A percentile compares a stretch with the other conserved stretches of the same genome.
Evolutionary conservation across 306 rosid species (phyloP).

Genomic region (Urtica urens): DNA sequence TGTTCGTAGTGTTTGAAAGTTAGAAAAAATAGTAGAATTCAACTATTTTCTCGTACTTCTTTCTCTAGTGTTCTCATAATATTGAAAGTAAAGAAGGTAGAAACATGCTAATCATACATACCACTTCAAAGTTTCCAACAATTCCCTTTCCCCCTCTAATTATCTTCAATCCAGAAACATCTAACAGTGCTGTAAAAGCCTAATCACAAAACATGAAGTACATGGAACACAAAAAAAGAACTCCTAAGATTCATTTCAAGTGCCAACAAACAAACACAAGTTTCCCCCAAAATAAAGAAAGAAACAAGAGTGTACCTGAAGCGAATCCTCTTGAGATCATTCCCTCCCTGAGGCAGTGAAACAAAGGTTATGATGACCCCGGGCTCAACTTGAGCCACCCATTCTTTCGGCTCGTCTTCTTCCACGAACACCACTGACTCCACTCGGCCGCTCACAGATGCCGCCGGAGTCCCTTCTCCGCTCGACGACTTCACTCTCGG

Average conservation of each 20-base stretch:
- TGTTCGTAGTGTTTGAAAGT: too few relatives aligned
- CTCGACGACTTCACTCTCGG: constrained; percentile 90
- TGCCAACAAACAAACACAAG: constrained; percentile 22
- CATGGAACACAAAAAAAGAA: constrained; percentile 19
- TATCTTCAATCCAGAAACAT: too few relatives aligned
- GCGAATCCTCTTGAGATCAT: constrained; percentile 87
- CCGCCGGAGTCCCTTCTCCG: constrained; percentile 89
- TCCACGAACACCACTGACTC: constrained; percentile 81
- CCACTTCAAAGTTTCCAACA: too few relatives aligned
- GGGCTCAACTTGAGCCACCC: constrained; percentile 98
- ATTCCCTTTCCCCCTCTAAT: too few relatives aligned
- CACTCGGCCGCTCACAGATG: constrained; percentile 69
- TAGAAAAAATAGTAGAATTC: too few relatives aligned
- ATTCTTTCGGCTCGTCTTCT: constrained; percentile 89
- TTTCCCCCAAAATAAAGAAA: background rate
- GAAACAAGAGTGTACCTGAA: constrained; percentile 59
- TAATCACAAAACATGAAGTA: too few relatives aligned
- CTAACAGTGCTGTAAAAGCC: too few relatives aligned
- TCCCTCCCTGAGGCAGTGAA: constrained; percentile 88
- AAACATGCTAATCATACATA: too few relatives aligned
- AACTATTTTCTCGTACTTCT: too few relatives aligned
- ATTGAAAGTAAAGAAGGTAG: too few relatives aligned
- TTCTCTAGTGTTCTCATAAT: too few relatives aligned
- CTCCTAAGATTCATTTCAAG: constrained; percentile 15
- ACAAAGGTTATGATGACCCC: constrained; percentile 95